Evolutionary conservation across 306 rosid species (phyloP), one percentile per base, ranked within the genome.

Genomic region (Glycine latifolia): DNA sequence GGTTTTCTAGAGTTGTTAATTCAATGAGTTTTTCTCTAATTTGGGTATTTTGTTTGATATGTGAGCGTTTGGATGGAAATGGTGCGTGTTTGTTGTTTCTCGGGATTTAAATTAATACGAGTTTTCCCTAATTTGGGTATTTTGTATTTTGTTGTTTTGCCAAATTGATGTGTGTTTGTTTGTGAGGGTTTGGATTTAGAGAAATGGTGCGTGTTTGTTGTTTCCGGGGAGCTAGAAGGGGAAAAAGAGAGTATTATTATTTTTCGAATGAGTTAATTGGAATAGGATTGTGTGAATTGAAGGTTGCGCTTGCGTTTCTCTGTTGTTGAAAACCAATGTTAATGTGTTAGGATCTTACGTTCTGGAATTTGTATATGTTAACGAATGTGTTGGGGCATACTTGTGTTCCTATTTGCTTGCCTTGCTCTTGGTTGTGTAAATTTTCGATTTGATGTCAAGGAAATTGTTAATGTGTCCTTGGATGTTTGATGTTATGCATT

Each of bases 281-380:
- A 14, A 69, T 43, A 16, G 7, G 16, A 54, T 6, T 35, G 2
- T 37, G 12, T 37, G 50, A 7, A 47, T 71, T 80, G 7, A 3
- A 17, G 53, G 35, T 50, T 61, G 66, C 14, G 67, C n/a, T 50
- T 61, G 66, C 14, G 67, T 31, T 65, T 62, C 52, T 70, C 11
- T 26, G 17, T 15, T 44, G 16, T 65, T 80, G 47, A 59, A 48
- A 70, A 33, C 3, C 11, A 6, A 2, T 46, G 61, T 47, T 49
- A 5, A 6, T 15, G 44, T 14, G 62, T 12, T 12, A 48, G 5
- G 31, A 35, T 17, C 15, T 7, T 71, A 8, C 41, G 14, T 68
- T 37, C 33, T 1, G 8, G 13, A 14, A 2, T 46, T 11, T 63
- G 55, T 10, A 6, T 9, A 16, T 58, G 35, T 3, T 13, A 54